Base-by-base conservation (phyloP, 2,329 filamentous ascomycete species). In the Lasiodiplodia theobromae region DNA sequence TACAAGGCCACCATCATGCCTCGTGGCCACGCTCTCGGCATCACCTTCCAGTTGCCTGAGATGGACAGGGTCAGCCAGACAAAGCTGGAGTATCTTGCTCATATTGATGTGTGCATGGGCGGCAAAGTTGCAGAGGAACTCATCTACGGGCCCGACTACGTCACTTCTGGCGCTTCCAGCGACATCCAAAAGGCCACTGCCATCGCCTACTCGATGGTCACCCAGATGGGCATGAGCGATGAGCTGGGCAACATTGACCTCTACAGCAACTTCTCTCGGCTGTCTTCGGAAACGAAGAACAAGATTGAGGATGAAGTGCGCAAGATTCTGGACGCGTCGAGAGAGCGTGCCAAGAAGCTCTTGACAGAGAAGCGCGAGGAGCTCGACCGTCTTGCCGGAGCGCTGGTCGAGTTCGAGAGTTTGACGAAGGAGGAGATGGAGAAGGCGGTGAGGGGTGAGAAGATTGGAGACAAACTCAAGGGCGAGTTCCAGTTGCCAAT, bases 1-100 rank as follows among this genome's bases (percentile, higher is more conserved):
- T 97, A 99, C 86, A 99, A 99, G 82, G 94, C 97, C 62, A 99
- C 96, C 0, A 96, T 99, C 74, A 91, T 99, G 75, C 94, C 96
- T 66, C 91, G 96, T 75, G 96, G 96, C 12, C 89, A 90, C 74
- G 88, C 92, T 28, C 86, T 98, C 8, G 96, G 96, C 70, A 88
- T 97, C 71, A 99, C 96, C 0, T 92, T 92, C 71, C 91, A 91
- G 79, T 85, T 99, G 28, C 94, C 94, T 0, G 91, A 96, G 77
- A 94, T 97, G 85, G 94, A 97, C 82, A 94, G 94, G 80, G 94
- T 97, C 75, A 96, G 93, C 14, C 89, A 89, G 80, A 92, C 92
- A n/a, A 93, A 94, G 74, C 88, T 89, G 67, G 92, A 99, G 77
- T 94, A 94, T 74, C 84, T 94, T 72, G 90, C 92, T 40, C 85